phyloP scores from a whole-genome alignment of 306 rosid genomes.

The Sindora glabra region DNA sequence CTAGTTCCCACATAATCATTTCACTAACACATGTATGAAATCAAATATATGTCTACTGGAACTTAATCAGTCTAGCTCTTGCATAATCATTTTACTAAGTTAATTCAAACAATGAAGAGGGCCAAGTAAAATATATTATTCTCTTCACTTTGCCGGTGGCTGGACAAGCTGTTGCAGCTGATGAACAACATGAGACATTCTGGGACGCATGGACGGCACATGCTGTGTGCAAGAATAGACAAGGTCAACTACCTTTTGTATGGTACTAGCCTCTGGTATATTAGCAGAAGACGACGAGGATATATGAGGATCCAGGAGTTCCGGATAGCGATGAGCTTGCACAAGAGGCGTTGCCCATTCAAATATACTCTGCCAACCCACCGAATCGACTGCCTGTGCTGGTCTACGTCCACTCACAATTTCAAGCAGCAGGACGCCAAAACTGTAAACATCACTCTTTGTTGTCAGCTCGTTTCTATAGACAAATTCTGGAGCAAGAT shows the following conservation, averaged over 20 bases:
- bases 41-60: too few species aligned
- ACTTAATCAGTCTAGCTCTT: too few species aligned
- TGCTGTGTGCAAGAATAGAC: conserved; percentile 98
- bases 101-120: too few species aligned
- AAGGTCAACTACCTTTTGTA: conserved; percentile 92
- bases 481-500: conserved; percentile 94
- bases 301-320: conserved; percentile 85
- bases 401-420: conserved; percentile 94
- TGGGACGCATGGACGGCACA: conserved; percentile 95
- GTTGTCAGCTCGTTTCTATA: conserved; percentile 92
- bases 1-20: not conserved
- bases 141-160: conserved; percentile 40
- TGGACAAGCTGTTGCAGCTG: conserved; percentile 77
- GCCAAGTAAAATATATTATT: not conserved
- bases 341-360: conserved; percentile 98
- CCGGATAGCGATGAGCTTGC: conserved; percentile 84
- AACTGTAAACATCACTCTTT: conserved; percentile 90
- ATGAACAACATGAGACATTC: conserved; percentile 99
- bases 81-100: too few species aligned
- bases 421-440: conserved; percentile 88
- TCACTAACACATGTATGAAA: not conserved
- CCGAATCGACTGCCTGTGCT: conserved; percentile 88
- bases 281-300: conserved; percentile 43
- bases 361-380: conserved; percentile 97
- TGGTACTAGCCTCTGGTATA: conserved; percentile 63